Conservation (phyloP, 169 alveolate species). For the Fabrea salina region DNA sequence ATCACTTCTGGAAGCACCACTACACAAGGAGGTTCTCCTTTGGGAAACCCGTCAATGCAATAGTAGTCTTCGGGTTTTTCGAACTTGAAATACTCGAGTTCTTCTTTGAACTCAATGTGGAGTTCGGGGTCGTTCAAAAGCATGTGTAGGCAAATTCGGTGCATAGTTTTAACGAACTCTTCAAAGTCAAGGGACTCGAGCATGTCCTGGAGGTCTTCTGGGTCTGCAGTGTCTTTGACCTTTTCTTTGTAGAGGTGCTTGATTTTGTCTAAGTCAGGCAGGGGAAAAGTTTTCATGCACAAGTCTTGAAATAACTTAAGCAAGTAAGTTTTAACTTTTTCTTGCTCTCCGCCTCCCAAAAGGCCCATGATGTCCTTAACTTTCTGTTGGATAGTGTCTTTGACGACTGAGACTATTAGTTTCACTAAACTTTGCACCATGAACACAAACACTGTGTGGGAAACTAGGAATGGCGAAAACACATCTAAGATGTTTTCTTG, state of each 20-base stretch:
- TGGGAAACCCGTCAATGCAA: slow-evolving; percentile 60
- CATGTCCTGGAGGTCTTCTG: slow-evolving; percentile 41
- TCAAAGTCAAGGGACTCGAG: slow-evolving; percentile 34
- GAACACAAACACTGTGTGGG: not conserved
- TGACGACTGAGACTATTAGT: not conserved
- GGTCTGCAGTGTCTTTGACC: slow-evolving; percentile 10
- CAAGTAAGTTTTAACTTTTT: not conserved
- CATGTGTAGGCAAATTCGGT: slow-evolving; percentile 44
- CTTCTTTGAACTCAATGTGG: slow-evolving; percentile 15
- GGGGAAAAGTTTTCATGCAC: not conserved
- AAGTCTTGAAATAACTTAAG: slow-evolving; percentile 11
- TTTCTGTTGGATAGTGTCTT: not conserved
- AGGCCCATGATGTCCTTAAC: not conserved
- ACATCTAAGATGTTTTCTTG: slow-evolving; percentile 11
- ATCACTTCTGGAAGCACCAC: slow-evolving; percentile 55
- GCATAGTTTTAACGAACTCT: slow-evolving; percentile 32
- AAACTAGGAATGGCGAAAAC: not conserved
- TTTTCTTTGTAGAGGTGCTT: not conserved
- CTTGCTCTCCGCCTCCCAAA: not conserved
- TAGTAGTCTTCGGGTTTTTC: slow-evolving; percentile 40
- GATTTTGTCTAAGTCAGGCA: not conserved
- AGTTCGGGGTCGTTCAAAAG: slow-evolving; percentile 50
- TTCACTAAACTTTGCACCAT: not conserved
- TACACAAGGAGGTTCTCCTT: slow-evolving; percentile 41
- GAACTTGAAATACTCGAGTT: slow-evolving; percentile 41